These are phyloP conservation scores for Cardamine occulta DNA, from an alignment of 345 rosid genomes.

Conservation along the genomic window DNA sequence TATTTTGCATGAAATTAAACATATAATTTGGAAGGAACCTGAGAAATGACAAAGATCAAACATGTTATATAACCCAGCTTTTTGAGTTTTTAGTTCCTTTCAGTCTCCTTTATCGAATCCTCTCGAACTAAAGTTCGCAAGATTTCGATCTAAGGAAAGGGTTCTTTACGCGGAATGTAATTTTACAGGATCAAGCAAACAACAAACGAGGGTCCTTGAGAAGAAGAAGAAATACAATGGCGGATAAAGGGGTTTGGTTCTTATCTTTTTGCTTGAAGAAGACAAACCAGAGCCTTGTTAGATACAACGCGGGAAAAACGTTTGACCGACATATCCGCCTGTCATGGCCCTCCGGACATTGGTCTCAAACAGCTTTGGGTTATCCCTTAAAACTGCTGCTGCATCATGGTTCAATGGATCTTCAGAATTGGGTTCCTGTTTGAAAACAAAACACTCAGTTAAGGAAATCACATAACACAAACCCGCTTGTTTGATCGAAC, in stretches of 20 bases:
- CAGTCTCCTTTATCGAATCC: conserved; percentile 23
- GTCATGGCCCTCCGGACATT: conserved; percentile 77
- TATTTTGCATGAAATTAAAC: background rate
- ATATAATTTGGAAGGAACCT: conserved; percentile 1
- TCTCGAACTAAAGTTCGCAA: conserved; percentile 28
- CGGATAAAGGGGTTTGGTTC: conserved; percentile 25
- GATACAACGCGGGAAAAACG: conserved; percentile 69
- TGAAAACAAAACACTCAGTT: background rate
- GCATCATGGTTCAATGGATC: conserved; percentile 98
- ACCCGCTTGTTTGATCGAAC: background rate
- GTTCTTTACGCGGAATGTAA: conserved; percentile 20
- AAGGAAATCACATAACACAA: background rate
- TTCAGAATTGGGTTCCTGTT: conserved; percentile 88
- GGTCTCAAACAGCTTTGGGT: conserved; percentile 70
- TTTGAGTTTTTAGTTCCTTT: conserved; percentile 26
- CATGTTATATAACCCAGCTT: conserved; percentile 34
- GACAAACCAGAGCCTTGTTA: conserved; percentile 45
- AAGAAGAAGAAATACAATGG: conserved; percentile 32
- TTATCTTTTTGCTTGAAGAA: conserved; percentile 35
- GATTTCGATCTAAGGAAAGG: conserved; percentile 17
- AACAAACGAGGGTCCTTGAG: conserved; percentile 33
- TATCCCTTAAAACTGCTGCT: conserved; percentile 84
- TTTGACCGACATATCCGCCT: conserved; percentile 81
- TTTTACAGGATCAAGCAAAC: conserved; percentile 39
- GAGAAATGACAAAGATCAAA: conserved; percentile 22